Base-by-base conservation (phyloP, 192 early-diverging fungal genomes). In the Chytriomyces sp. region DNA sequence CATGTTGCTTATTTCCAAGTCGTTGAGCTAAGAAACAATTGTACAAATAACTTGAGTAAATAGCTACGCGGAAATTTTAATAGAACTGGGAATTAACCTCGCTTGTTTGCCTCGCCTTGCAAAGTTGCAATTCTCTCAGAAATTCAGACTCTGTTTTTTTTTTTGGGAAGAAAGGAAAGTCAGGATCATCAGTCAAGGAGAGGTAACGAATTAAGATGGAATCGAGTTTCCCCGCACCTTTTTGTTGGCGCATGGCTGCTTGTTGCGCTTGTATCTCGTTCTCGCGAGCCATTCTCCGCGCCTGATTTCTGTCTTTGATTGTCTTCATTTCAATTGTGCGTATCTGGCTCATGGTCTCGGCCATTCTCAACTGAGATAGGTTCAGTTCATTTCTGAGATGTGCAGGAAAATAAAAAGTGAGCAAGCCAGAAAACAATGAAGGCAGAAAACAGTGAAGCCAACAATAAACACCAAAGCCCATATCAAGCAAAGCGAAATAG, bases 241-340 rank as follows among this genome's bases (percentile, higher is more conserved):
- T 79, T 65, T 79, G 78, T 45, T 79, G 78, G n/a, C 71, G 66
- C 78, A 79, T 79, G 7, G 44, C 20, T 11, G 63, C 48, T 45
- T 79, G 66, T 44, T 79, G 78, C 8, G 78, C 45, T 24, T 24
- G 45, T 20, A 79, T 66, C 50, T 79, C 78, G 45, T 79, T 79
- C 71, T 79, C 78, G 20, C 71, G 66, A 47, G 46, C 66, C 69
- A 74, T 74, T 2, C 78, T 6, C n/a, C 78, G 68, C 45, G 46
- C 59, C 48, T 74, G 50, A 63, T 79, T 72, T 18, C 47, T 64
- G 71, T 79, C 78, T 45, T 79, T 79, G 78, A 79, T 74, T 7
- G 18, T 20, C 47, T 67, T 74, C 9, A 79, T 74, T 61, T 79
- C 67, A 65, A 79, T 79, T 20, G 61, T 50, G 11, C 68, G 78